phyloP scores from a whole-genome alignment of 768 basidiomycete genomes.

The Inosperma sp. region DNA sequence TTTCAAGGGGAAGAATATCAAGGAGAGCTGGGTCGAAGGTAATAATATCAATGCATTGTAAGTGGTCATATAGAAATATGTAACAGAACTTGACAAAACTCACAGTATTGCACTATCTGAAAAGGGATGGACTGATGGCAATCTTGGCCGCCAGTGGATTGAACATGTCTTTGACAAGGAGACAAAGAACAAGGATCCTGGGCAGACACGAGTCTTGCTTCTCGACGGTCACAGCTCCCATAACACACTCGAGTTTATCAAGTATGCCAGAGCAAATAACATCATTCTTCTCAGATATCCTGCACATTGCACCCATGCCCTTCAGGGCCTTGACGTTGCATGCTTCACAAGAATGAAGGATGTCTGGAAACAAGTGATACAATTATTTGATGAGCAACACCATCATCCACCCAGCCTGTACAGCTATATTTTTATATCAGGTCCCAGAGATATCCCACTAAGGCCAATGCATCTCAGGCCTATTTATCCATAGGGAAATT shows the following conservation, averaged over 20 bases:
- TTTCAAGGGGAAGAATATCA: constrained; percentile 33
- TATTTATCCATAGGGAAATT: too few species aligned
- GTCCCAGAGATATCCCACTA: too few species aligned
- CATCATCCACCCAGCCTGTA: too few species aligned
- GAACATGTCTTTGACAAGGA: constrained; percentile 26
- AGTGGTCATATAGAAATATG: background rate
- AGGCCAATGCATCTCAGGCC: too few species aligned
- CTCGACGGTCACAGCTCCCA: constrained; percentile 44
- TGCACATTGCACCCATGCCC: constrained; percentile 29
- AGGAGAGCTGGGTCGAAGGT: constrained; percentile 27
- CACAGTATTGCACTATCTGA: constrained; percentile 18
- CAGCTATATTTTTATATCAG: too few species aligned
- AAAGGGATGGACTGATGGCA: constrained; percentile 30
- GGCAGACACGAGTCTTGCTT: constrained; percentile 27
- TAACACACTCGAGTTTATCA: constrained; percentile 29
- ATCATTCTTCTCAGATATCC: constrained; percentile 37
- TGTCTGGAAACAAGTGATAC: background rate
- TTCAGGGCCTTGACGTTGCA: constrained; percentile 4
- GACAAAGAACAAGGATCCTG: constrained; percentile 31
- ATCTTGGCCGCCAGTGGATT: constrained; percentile 23
- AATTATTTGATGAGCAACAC: background rate
- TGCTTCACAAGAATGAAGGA: background rate
- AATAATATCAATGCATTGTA: constrained; percentile 30
- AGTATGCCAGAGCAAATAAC: constrained; percentile 28
- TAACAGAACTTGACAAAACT: background rate